phyloP scores from a whole-genome alignment of 495 filamentous ascomycete species.

The Tuber calosporum region DNA sequence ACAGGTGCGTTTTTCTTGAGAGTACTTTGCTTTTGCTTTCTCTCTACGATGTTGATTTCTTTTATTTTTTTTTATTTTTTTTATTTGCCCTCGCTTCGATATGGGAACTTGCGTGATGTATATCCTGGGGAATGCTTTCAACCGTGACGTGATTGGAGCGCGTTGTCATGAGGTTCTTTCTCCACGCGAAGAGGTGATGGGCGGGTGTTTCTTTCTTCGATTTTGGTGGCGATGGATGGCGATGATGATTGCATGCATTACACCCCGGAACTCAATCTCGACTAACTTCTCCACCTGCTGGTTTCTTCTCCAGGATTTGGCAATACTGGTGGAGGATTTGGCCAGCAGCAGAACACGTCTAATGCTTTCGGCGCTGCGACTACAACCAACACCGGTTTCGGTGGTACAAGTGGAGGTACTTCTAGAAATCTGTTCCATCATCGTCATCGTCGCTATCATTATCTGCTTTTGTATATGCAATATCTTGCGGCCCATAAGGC shows the following conservation, averaged over 20 bases:
- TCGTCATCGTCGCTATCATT: conserved; percentile 34
- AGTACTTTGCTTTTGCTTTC: conserved; percentile 37
- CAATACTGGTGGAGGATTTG: conserved; percentile 40
- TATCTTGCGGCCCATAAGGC: conserved; percentile 17
- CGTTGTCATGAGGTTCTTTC: conserved; percentile 19
- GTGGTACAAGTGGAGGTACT: conserved; percentile 40
- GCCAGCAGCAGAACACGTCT: conserved; percentile 33
- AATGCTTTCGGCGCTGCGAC: conserved; percentile 37
- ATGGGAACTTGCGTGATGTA: conserved; percentile 19
- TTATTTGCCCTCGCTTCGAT: conserved; percentile 37
- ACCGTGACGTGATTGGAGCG: conserved; percentile 29
- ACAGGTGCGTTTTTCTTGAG: conserved; percentile 39
- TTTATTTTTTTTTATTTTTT: conserved; percentile 41
- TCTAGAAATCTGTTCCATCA: conserved; percentile 40
- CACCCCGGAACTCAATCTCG: conserved; percentile 30
- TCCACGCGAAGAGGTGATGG: conserved; percentile 4
- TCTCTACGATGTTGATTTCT: conserved; percentile 29
- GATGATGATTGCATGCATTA: conserved; percentile 23
- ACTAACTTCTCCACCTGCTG: conserved; percentile 33
- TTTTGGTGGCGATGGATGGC: conserved; percentile 22
- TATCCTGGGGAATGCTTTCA: conserved; percentile 18
- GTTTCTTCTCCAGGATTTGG: conserved; percentile 42
- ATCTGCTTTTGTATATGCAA: conserved; percentile 29
- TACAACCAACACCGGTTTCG: conserved; percentile 35
- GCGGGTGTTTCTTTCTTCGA: conserved; percentile 25